Base-by-base conservation (phyloP, 176 grass and related monocot genomes). In the Phyllostachys edulis region DNA sequence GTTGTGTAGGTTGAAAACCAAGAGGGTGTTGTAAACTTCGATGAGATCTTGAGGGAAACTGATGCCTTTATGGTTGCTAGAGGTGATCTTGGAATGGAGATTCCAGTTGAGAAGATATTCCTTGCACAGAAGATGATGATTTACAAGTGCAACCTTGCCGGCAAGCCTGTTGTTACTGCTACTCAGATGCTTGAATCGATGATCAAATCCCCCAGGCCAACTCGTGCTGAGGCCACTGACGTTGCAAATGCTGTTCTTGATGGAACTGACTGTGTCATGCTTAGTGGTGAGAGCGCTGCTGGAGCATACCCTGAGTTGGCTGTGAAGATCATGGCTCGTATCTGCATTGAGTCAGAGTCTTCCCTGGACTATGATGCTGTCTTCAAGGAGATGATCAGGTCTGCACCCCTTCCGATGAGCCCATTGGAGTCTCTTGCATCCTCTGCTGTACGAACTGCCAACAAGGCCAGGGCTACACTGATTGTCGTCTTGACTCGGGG, bases 121-220 rank as follows among this genome's bases (percentile, higher is more conserved):
- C 90, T 94, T 75, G 94, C 94, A 0, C 94, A 94, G 50, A 97
- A 97, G 59, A 97, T 97, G 94, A 97, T 97, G 94, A 97, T 97
- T 1, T 97, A 94, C 83, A 97, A 97, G 77, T 97, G 94, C 73
- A 97, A 94, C 70, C 82, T 97, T 49, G 94, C 83, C 20, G 94
- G 94, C 63, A 97, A 97, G 54, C 88, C 94, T 45, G 94, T 97
- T 21, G 94, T 97, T 32, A 97, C 92, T 16, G 94, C 94, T 20
- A 97, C 94, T 0, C 94, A 97, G 73, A 97, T 97, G 94, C 94
- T 97, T 2, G 90, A 97, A 56, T 97, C 94, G 0, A 97, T 97
- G 94, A 94, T 97, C 88, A 97, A 97, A 67, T 94, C 92, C 8
- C 90, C 94, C 0, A 91, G 94, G 51, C 94, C 94, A 24, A 97